These are phyloP conservation scores for Sequoiadendron giganteum DNA, from an alignment of 75 land plant genomes.

Conservation along the genomic window DNA sequence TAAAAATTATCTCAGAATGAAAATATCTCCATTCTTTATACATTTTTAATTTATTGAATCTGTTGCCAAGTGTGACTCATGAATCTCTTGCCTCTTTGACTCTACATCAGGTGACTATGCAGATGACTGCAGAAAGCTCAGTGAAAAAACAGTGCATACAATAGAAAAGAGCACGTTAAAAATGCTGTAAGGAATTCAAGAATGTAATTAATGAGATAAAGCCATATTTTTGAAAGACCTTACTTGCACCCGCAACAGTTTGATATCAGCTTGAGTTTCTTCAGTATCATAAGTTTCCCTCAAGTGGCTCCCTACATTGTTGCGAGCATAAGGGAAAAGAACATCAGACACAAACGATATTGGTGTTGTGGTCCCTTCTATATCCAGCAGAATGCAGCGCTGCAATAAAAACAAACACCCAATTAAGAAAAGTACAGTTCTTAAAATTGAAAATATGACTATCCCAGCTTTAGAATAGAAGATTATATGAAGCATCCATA, in stretches of 20 bases:
- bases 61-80: background rate
- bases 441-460: background rate
- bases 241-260: conserved; percentile 82
- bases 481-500: background rate
- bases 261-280: conserved; percentile 92
- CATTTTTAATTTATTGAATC: background rate
- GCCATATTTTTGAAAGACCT: conserved; percentile 6
- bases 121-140: background rate
- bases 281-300: conserved; percentile 67
- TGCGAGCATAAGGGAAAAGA: conserved; percentile 96
- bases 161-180: background rate
- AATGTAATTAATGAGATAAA: background rate
- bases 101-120: background rate
- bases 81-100: background rate
- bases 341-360: conserved; percentile 95
- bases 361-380: conserved; percentile 99
- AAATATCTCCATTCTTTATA: background rate
- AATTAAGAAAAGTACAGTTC: background rate
- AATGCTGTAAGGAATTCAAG: background rate
- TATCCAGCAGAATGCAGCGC: conserved; percentile 88
- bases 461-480: background rate
- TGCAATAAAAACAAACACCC: conserved; percentile 31
- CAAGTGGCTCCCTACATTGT: conserved; percentile 76
- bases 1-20: background rate
- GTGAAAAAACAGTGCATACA: background rate